Evolutionary conservation across 768 basidiomycete genomes (phyloP).

Genomic region (Tylopilus plumbeoviolaceoides): DNA sequence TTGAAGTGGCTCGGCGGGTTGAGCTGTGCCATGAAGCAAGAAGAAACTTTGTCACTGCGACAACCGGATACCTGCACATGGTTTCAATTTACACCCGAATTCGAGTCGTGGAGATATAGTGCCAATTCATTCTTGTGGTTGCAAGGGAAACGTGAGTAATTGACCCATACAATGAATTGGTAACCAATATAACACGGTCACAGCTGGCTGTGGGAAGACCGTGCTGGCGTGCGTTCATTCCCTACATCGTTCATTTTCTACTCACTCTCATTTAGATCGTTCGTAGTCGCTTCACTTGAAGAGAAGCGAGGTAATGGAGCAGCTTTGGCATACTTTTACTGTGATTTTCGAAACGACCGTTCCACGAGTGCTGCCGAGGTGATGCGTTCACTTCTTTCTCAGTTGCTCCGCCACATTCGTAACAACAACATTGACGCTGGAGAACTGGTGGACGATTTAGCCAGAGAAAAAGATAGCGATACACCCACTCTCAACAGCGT

Average conservation of each 20-base stretch:
- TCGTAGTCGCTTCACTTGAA: conserved; percentile 4
- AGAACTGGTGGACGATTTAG: background rate
- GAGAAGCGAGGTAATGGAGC: background rate
- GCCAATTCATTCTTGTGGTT: too few relatives aligned
- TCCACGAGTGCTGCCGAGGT: conserved; percentile 1
- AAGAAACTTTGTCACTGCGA: conserved; percentile 4
- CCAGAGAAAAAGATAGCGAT: conserved; percentile 1
- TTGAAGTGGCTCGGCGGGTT: conserved; percentile 10
- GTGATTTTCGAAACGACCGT: conserved; percentile 11
- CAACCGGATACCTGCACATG: conserved; percentile 13
- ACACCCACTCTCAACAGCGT: background rate
- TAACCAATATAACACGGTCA: background rate
- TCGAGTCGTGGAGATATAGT: background rate
- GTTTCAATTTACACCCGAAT: background rate
- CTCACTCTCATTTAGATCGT: conserved; percentile 3
- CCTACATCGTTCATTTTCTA: background rate
- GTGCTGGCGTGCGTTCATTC: conserved; percentile 12
- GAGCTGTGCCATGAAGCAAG: conserved; percentile 10
- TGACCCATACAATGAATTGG: too few relatives aligned
- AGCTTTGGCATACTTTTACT: conserved; percentile 13
- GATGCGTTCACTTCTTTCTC: conserved; percentile 15
- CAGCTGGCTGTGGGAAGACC: conserved; percentile 19
- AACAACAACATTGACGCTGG: background rate
- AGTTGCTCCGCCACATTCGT: conserved; percentile 6
- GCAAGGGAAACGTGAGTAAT: too few relatives aligned